Evolutionary conservation across 495 filamentous ascomycete genomes (phyloP), one percentile per base, ranked within the genome.

Genomic region (Xylaria curta): DNA sequence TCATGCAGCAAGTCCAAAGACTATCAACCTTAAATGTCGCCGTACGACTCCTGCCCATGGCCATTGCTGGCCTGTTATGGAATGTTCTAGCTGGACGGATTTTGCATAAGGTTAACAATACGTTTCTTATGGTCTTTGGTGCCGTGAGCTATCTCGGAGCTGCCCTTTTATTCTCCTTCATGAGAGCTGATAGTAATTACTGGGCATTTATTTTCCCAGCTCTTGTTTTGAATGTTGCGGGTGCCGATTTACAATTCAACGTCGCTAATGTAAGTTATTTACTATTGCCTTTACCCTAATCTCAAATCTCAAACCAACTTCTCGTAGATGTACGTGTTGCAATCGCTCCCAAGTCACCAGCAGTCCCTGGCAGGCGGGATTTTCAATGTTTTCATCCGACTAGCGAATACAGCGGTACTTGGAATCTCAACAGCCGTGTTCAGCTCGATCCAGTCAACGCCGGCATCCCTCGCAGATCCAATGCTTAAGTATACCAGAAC

Each of bases 171-270:
- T 80, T 87, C 17, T 76, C 81, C 1, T 58, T 82, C 28, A 80
- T 82, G 73, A 75, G 46, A 46, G 76, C 76, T 0, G 78, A 81
- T 28, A 82, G 80, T 58, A 74, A 73, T 78, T 90, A 89, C 76
- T 90, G 88, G 88, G 86, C 86, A 4, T 87, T 87, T 67, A 82
- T 86, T 51, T 89, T 90, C 72, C 87, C 87, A 1, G 80, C 84
- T 17, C 82, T 89, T 59, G 75, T 88, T 13, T 75, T 89, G 19
- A 79, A 76, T 58, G 87, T 89, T 17, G 83, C 86, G n/a, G 87
- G 87, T 6, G 87, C 86, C 15, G 88, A 90, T 76, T 83, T 87
- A 15, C 86, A 89, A 70, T 90, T 90, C 78, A 89, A 89, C 62
- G 87, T 90, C 46, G 84, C 85, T 7, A 90, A 90, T 74, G 87